Percentiles rank a stretch among this genome's conserved stretches.
phyloP scores from a whole-genome alignment of 345 rosid genomes.

The Eucalyptus viminalis region DNA sequence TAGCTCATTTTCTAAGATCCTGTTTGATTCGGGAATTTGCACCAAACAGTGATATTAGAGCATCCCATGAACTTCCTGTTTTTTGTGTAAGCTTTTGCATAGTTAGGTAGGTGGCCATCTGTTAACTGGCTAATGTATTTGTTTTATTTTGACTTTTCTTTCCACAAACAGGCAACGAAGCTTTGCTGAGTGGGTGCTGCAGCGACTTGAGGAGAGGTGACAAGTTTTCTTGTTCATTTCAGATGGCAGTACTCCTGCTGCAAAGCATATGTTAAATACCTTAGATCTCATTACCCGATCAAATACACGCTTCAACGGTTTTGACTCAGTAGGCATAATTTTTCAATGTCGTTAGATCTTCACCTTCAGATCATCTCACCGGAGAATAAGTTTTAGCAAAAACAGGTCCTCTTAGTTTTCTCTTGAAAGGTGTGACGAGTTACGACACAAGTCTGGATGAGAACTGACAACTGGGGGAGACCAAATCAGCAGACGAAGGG shows the following conservation, averaged over 20 bases:
- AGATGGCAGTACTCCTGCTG: neutral
- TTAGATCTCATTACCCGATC: neutral
- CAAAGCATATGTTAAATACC: neutral
- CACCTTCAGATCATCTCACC: neutral
- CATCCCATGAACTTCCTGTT: neutral
- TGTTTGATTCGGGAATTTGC: neutral
- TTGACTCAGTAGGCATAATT: neutral
- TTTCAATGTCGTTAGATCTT: neutral
- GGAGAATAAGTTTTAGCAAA: neutral
- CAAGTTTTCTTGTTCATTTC: neutral
- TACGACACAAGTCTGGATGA: neutral
- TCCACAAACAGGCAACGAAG: conserved; percentile 67
- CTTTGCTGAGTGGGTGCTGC: conserved; percentile 81
- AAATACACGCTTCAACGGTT: neutral
- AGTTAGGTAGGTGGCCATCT: neutral
- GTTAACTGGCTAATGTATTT: neutral
- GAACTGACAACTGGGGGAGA: neutral
- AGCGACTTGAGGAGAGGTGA: conserved; percentile 68
- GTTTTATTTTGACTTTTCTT: neutral
- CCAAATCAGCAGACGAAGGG: neutral
- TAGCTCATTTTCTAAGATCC: neutral
- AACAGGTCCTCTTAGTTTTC: neutral
- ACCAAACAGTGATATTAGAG: neutral
- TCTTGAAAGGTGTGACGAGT: neutral
- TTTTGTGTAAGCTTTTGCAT: neutral